A percentile compares a stretch with the other conserved stretches of the same genome.
Evolutionary conservation across 805 yeast species (phyloP).

Genomic region (Maudiozyma turicensis): DNA sequence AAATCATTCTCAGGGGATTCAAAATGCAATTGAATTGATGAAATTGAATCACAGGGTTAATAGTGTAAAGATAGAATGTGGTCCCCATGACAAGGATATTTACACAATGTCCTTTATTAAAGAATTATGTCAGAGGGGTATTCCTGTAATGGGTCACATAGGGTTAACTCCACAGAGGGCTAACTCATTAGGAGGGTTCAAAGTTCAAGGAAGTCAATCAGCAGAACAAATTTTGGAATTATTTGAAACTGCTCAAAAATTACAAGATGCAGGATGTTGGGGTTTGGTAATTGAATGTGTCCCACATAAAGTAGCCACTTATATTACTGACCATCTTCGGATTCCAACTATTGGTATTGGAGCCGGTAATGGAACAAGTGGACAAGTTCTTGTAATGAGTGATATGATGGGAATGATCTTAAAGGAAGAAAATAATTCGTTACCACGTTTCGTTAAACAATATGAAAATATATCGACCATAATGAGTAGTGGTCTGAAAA

Average conservation of each 20-base stretch:
- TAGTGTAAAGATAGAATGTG: slow-evolving; percentile 68
- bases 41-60: slow-evolving; percentile 21
- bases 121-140: slow-evolving; percentile 55
- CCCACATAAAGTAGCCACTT: slow-evolving; percentile 60
- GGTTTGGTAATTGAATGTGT: slow-evolving; percentile 74
- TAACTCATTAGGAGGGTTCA: slow-evolving; percentile 74
- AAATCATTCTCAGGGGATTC: slow-evolving; percentile 54
- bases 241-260: slow-evolving; percentile 53
- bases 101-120: slow-evolving; percentile 43
- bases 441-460: slow-evolving; percentile 67
- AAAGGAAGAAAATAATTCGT: slow-evolving; percentile 32
- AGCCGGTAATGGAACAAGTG: slow-evolving; percentile 76
- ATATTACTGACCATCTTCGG: slow-evolving; percentile 46
- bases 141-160: slow-evolving; percentile 85
- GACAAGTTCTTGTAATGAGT: slow-evolving; percentile 83
- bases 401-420: slow-evolving; percentile 68
- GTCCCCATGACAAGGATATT: slow-evolving; percentile 32
- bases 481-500: slow-evolving; percentile 42
- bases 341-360: slow-evolving; percentile 95
- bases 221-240: slow-evolving; percentile 45
- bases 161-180: slow-evolving; percentile 89
- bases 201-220: slow-evolving; percentile 65
- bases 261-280: slow-evolving; percentile 72
- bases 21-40: slow-evolving; percentile 46
- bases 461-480: slow-evolving; percentile 44